A percentile compares a stretch with the other conserved stretches of the same genome.
Conservation (phyloP, 139 green algal species). For the Zygnema circumcarinatum region DNA sequence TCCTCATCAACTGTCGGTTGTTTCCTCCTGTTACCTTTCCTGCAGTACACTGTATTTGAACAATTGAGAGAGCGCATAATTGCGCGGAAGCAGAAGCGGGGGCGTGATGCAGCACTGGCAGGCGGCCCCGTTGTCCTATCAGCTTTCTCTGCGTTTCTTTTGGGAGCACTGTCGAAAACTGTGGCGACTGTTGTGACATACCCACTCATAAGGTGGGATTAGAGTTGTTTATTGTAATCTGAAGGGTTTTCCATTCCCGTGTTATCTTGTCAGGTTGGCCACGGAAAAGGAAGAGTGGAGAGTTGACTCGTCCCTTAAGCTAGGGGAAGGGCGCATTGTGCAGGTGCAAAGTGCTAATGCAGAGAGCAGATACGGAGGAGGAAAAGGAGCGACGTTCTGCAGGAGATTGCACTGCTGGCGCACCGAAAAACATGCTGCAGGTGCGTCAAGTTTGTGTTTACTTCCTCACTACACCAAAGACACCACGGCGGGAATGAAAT, state of each 20-base stretch:
- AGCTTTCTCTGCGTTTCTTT: constrained; percentile 62
- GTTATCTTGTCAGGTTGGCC: too few species aligned
- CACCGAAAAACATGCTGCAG: constrained; percentile 51
- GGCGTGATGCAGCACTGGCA: not conserved
- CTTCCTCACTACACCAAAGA: too few species aligned
- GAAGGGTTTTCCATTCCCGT: too few species aligned
- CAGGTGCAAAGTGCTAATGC: constrained; percentile 58
- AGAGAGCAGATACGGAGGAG: constrained; percentile 42
- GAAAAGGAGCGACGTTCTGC: not conserved
- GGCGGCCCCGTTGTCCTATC: constrained; percentile 26
- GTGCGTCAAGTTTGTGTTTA: constrained; percentile 22
- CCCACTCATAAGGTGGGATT: constrained; percentile 59
- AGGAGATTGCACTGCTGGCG: constrained; percentile 17
- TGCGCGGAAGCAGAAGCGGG: not conserved
- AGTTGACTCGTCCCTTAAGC: too few species aligned
- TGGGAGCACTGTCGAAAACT: constrained; percentile 66
- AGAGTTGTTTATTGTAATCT: too few species aligned
- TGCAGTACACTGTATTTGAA: constrained; percentile 67
- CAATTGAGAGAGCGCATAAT: constrained; percentile 50
- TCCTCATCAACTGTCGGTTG: too few species aligned
- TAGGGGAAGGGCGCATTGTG: too few species aligned
- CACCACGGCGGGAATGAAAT: too few species aligned
- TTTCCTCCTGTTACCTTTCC: too few species aligned
- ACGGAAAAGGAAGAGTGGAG: too few species aligned
- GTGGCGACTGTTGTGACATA: constrained; percentile 66